phyloP scores from a whole-genome alignment of 352 stramenopile genomes.

The Phytophthora sp. region DNA sequence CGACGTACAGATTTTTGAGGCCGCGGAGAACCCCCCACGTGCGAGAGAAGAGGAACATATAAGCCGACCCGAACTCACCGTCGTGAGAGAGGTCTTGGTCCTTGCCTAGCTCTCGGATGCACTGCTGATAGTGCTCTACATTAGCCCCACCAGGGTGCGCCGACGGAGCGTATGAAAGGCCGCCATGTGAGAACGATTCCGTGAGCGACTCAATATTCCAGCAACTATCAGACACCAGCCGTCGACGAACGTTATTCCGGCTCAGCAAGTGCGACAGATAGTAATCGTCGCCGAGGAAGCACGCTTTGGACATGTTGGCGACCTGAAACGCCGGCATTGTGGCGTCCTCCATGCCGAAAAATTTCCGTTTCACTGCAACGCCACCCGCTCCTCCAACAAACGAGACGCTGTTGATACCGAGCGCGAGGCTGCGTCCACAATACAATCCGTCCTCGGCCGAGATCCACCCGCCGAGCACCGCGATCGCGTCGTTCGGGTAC shows the following conservation, averaged over 20 bases:
- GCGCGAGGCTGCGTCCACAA: constrained; percentile 53
- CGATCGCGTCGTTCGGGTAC: constrained; percentile 53
- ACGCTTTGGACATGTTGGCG: constrained; percentile 51
- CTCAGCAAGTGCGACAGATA: constrained; percentile 62
- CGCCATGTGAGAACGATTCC: constrained; percentile 36
- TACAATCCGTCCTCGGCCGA: constrained; percentile 54
- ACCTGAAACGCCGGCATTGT: constrained; percentile 49
- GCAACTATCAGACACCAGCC: constrained; percentile 59
- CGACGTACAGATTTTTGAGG: constrained; percentile 29
- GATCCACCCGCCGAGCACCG: constrained; percentile 60
- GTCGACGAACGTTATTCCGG: constrained; percentile 41
- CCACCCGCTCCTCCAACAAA: constrained; percentile 63
- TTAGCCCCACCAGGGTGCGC: constrained; percentile 54
- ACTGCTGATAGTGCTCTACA: constrained; percentile 67
- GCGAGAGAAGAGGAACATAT: constrained; percentile 53
- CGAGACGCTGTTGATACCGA: constrained; percentile 58
- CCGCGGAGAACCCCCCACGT: constrained; percentile 41
- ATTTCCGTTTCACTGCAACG: constrained; percentile 55
- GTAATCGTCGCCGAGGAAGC: constrained; percentile 60
- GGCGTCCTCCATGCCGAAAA: constrained; percentile 43
- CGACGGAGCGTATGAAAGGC: constrained; percentile 43
- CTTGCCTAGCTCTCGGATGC: constrained; percentile 51
- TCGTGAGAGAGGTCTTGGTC: constrained; percentile 55
- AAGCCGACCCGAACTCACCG: constrained; percentile 48
- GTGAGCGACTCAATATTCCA: constrained; percentile 46